Evolutionary conservation across 345 rosid species (phyloP).

Genomic region (Syzygium grande): DNA sequence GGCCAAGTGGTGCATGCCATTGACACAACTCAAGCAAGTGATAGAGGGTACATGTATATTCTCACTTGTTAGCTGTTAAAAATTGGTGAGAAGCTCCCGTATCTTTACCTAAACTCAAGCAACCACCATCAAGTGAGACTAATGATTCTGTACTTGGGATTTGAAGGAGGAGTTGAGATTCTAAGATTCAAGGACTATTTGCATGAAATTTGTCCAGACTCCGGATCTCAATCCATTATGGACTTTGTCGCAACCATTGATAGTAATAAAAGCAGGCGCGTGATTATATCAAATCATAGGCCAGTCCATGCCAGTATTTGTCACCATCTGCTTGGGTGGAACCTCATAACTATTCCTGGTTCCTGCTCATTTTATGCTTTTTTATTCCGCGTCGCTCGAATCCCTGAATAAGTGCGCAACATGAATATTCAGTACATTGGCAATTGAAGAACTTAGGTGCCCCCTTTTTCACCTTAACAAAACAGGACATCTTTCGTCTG

Average conservation of each 20-base stretch:
- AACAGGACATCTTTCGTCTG: too few species aligned
- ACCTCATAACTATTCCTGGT: background rate
- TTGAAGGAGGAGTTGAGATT: background rate
- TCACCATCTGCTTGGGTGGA: background rate
- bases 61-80: background rate
- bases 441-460: too few species aligned
- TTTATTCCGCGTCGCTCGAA: background rate
- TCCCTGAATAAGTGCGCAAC: background rate
- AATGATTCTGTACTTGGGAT: background rate
- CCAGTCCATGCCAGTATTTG: background rate
- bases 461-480: too few species aligned
- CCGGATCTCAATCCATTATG: background rate
- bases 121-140: background rate
- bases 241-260: background rate
- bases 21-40: background rate
- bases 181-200: background rate
- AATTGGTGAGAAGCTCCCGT: background rate
- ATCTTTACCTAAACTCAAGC: background rate
- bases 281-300: background rate
- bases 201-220: background rate
- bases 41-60: background rate
- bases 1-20: background rate
- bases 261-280: background rate
- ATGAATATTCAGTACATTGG: background rate
- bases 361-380: background rate